Evolutionary conservation across 2,329 filamentous ascomycete genomes (phyloP).

Genomic region (Microdochium nivale): DNA sequence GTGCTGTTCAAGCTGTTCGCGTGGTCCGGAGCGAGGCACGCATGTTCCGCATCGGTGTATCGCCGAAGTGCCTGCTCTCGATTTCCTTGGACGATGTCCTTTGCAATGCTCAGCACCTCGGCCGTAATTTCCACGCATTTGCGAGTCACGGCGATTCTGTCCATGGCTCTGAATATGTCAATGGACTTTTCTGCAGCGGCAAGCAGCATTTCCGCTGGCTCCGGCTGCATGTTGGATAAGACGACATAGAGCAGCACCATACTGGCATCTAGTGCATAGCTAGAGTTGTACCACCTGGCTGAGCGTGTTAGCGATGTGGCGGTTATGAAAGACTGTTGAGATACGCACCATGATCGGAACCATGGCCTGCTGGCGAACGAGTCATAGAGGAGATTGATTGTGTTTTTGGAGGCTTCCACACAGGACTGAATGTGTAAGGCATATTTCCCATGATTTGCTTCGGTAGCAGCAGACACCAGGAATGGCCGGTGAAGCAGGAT

Average conservation of each 20-base stretch:
- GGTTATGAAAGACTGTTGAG: neutral
- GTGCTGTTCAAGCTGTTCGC: neutral
- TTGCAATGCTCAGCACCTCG: constrained; percentile 2
- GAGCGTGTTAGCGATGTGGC: neutral
- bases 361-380: neutral
- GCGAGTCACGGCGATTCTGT: constrained; percentile 1
- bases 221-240: constrained; percentile 1
- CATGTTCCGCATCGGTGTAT: neutral
- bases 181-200: constrained; percentile 1
- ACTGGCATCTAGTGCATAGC: constrained; percentile 2
- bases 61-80: neutral
- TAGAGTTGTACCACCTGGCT: constrained; percentile 3
- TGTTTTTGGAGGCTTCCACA: constrained; percentile 1
- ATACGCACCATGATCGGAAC: constrained; percentile 2
- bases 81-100: neutral
- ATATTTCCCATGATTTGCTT: constrained; percentile 1
- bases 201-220: neutral
- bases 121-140: constrained; percentile 1
- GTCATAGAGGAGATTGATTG: neutral
- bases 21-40: neutral
- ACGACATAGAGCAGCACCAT: constrained; percentile 4
- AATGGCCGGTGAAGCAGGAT: constrained; percentile 1
- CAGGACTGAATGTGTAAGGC: constrained; percentile 1
- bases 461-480: neutral
- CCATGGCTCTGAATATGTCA: constrained; percentile 2